phyloP scores from a whole-genome alignment of 2,329 filamentous ascomycete genomes.

The Arthroderma uncinatum region DNA sequence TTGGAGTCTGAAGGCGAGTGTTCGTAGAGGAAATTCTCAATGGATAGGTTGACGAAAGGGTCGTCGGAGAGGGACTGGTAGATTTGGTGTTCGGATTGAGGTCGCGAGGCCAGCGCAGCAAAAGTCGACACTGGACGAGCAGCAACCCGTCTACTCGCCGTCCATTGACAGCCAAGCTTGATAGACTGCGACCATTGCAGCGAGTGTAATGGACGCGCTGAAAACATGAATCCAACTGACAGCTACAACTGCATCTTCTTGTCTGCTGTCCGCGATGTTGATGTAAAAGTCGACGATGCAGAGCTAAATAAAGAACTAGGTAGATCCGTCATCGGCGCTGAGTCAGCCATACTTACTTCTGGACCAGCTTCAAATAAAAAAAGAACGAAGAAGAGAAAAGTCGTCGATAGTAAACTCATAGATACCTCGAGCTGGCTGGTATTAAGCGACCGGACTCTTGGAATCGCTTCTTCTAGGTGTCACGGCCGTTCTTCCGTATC shows the following conservation, averaged over 20 bases:
- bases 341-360: conserved; percentile 7
- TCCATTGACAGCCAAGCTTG: background rate
- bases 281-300: background rate
- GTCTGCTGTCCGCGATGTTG: background rate
- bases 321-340: conserved; percentile 3
- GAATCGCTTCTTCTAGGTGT: background rate
- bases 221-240: conserved; percentile 2
- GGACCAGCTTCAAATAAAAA: conserved; percentile 7
- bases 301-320: background rate
- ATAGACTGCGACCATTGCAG: conserved; percentile 3
- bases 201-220: background rate
- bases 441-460: background rate
- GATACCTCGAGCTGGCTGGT: background rate
- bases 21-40: conserved; percentile 82
- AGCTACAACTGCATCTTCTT: background rate
- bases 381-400: background rate
- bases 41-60: conserved; percentile 82
- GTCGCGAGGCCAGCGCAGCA: conserved; percentile 2
- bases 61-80: conserved; percentile 60
- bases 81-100: conserved; percentile 44
- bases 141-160: background rate
- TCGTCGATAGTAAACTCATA: background rate
- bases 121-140: background rate
- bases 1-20: conserved; percentile 59
- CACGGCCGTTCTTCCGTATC: background rate